Conservation (phyloP, 768 basidiomycete genomes). For the Leccinum ochraceum region DNA sequence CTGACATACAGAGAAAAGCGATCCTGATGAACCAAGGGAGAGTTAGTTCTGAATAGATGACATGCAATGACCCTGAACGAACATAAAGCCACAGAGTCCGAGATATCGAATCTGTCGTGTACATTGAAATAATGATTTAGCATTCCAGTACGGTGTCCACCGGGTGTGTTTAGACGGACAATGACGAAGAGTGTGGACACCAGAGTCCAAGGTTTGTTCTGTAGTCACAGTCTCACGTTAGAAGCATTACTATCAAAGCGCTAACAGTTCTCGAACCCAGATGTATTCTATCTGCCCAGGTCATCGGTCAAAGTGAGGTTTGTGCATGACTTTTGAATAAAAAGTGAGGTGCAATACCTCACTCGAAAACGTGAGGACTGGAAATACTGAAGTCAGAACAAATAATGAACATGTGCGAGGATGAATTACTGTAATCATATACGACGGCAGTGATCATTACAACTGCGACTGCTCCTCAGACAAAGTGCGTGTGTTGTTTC, state of each 20-base stretch:
- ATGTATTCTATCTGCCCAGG: constrained; percentile 10
- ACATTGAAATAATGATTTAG: not conserved
- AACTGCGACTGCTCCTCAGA: not conserved
- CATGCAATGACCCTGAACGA: too few relatives aligned
- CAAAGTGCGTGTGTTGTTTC: too few relatives aligned
- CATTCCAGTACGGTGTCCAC: too few relatives aligned
- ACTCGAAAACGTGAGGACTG: constrained; percentile 11
- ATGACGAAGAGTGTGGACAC: constrained; percentile 14
- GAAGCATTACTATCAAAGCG: not conserved
- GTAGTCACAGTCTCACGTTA: not conserved
- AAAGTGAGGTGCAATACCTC: constrained; percentile 6
- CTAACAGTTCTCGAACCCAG: constrained; percentile 10
- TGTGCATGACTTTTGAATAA: too few relatives aligned
- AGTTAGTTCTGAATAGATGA: too few relatives aligned
- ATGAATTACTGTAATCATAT: not conserved
- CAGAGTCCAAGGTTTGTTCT: constrained; percentile 10
- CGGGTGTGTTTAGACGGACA: not conserved
- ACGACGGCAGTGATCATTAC: not conserved
- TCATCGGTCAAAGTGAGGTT: not conserved
- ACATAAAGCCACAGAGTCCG: too few relatives aligned
- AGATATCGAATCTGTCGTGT: too few relatives aligned
- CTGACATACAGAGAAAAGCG: not conserved
- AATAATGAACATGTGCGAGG: too few relatives aligned
- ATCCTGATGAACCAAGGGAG: not conserved
- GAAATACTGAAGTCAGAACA: not conserved